Evolutionary conservation across 2,329 filamentous ascomycete genomes (phyloP).

Genomic region (Arthroderma sp.): DNA sequence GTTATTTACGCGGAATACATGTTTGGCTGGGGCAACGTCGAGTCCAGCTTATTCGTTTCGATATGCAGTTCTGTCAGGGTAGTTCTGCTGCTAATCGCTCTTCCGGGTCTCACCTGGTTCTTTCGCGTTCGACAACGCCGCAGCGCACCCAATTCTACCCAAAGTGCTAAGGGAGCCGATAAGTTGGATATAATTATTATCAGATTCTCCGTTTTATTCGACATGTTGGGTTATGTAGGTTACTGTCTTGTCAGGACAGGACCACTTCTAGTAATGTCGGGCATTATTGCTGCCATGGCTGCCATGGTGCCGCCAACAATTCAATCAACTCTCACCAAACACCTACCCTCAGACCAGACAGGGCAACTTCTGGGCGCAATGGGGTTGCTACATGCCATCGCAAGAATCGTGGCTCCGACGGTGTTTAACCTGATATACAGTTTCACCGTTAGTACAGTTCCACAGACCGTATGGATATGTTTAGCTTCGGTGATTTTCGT

Average conservation of each 20-base stretch:
- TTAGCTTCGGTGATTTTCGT: slow-evolving; percentile 53
- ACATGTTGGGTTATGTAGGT: slow-evolving; percentile 61
- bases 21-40: slow-evolving; percentile 71
- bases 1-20: slow-evolving; percentile 69
- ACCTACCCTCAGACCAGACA: slow-evolving; percentile 67
- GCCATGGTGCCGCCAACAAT: slow-evolving; percentile 76
- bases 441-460: slow-evolving; percentile 60
- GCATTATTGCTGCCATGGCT: slow-evolving; percentile 61
- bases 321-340: slow-evolving; percentile 76
- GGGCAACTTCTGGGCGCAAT: slow-evolving; percentile 82
- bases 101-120: slow-evolving; percentile 65
- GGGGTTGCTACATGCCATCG: slow-evolving; percentile 71
- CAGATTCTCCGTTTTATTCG: slow-evolving; percentile 59
- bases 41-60: slow-evolving; percentile 70
- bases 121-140: slow-evolving; percentile 40
- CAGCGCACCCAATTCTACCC: slow-evolving; percentile 8
- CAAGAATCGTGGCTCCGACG: slow-evolving; percentile 64
- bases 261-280: slow-evolving; percentile 55
- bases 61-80: slow-evolving; percentile 68
- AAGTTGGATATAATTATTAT: slow-evolving; percentile 64
- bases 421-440: slow-evolving; percentile 81
- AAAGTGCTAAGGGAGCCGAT: slow-evolving; percentile 58
- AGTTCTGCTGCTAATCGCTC: slow-evolving; percentile 55
- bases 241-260: slow-evolving; percentile 55
- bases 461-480: slow-evolving; percentile 72